Evolutionary conservation across 1,284 basidiomycete species (phyloP).

Genomic region (Erythrobasidium hasegawianum): DNA sequence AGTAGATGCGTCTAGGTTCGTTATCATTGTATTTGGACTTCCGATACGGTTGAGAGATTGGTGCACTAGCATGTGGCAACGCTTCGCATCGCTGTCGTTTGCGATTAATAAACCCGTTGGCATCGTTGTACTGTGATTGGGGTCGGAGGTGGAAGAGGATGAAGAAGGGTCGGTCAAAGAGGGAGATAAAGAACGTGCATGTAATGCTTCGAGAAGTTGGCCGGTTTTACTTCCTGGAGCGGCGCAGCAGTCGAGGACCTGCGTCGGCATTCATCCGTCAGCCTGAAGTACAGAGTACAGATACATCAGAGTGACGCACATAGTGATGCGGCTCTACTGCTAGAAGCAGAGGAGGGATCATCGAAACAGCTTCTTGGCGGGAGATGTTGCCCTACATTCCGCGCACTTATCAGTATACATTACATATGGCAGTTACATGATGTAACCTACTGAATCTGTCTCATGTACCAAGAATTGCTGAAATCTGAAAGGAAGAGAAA

Average conservation of each 20-base stretch:
- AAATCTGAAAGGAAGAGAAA: conserved; percentile 56
- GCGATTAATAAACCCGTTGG: conserved; percentile 78
- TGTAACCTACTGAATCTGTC: conserved; percentile 76
- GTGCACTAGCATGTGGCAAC: conserved; percentile 95
- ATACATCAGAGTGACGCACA: too few relatives aligned
- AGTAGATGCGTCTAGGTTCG: conserved; percentile 89
- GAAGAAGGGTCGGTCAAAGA: too few relatives aligned
- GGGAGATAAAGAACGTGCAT: conserved; percentile 52
- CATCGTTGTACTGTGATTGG: conserved; percentile 59
- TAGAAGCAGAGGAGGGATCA: conserved; percentile 93
- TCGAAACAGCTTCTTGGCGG: conserved; percentile 95
- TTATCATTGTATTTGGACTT: conserved; percentile 87
- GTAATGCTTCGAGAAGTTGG: conserved; percentile 83
- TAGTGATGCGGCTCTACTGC: conserved; percentile 88
- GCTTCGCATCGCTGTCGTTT: conserved; percentile 88
- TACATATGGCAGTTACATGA: too few relatives aligned
- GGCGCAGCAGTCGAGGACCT: conserved; percentile 99
- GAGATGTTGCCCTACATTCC: conserved; percentile 98
- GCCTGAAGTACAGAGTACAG: too few relatives aligned
- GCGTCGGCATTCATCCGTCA: too few relatives aligned
- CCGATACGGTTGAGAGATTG: conserved; percentile 84
- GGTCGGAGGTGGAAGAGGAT: conserved; percentile 49
- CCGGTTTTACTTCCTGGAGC: conserved; percentile 97
- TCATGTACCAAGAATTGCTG: conserved; percentile 97
- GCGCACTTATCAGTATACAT: too few relatives aligned